Base-by-base conservation (phyloP, 345 rosid species). In the Noccaea bulbosa region DNA sequence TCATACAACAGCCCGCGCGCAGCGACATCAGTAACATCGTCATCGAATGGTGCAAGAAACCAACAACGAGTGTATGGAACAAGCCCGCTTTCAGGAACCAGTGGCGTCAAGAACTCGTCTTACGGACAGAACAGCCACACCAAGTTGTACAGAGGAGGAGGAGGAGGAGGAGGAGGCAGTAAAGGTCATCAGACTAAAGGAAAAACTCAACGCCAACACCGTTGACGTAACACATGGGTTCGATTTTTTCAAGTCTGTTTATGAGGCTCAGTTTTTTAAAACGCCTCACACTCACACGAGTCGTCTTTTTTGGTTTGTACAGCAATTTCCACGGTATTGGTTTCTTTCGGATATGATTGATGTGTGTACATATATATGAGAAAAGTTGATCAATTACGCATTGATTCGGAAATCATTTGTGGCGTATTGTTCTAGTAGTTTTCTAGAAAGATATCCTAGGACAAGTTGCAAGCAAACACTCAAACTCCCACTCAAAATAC, bases 111-210 rank as follows among this genome's bases (percentile, higher is more conserved):
- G 65, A 69, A 32, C 58, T 17, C 73, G 1, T 67, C 73, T 8
- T 44, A 24, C 2, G 65, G 74, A 75, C 74, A 75, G 41, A 69
- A 22, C 6, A 62, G 74, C 58, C 52, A 62, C 37, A 14, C 74
- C 30, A 75, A 69, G 65, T 38, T 55, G 52, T 69, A 75, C 5
- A 68, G 70, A 75, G 73, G 78, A 66, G 72, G 67, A 50, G 40
- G 55, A 75, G n/a, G n/a, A n/a, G n/a, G n/a, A n/a, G 73, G 78
- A 66, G 72, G 72, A 50, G 40, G 56, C 62, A 41, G 15, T 41
- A 66, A 74, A 58, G 47, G 53, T 58, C 47, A 66, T 20, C 38
- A 54, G 5, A 20, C 1, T 15, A 72, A 72, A 63, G 70, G 51
- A 45, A 75, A 75, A 54, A 38, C 74, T 53, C 69, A 69, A 45